These are phyloP conservation scores for Solanum chmielewskii DNA, from an alignment of 257 asterid species.

Conservation along the genomic window DNA sequence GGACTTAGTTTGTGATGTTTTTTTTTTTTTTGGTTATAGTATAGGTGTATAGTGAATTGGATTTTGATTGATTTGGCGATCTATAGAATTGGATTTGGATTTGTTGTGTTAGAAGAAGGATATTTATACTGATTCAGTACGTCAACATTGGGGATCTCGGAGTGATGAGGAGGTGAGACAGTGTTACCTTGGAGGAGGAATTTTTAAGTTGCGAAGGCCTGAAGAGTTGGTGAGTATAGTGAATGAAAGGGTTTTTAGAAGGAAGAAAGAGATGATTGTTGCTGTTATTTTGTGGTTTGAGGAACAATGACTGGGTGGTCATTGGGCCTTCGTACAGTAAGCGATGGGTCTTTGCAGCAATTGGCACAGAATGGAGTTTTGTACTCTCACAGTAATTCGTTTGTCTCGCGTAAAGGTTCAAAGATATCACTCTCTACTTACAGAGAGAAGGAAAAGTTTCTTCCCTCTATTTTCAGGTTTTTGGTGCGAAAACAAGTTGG, in stretches of 20 bases:
- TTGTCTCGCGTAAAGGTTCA: constrained; percentile 46
- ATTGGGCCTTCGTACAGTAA: constrained; percentile 62
- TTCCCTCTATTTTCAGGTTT: constrained; percentile 38
- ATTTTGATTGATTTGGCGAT: background rate
- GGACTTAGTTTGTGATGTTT: background rate
- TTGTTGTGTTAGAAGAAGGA: background rate
- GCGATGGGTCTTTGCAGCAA: constrained; percentile 71
- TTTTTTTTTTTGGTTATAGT: background rate
- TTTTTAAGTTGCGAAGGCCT: background rate
- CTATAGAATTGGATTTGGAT: background rate
- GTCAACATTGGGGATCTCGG: background rate
- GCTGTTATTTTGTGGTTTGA: constrained; percentile 35
- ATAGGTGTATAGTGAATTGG: background rate
- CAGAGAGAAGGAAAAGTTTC: constrained; percentile 62
- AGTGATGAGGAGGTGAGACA: background rate
- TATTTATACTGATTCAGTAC: background rate
- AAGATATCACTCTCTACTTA: constrained; percentile 40
- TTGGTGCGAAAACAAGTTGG: constrained; percentile 58
- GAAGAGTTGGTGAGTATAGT: constrained; percentile 6
- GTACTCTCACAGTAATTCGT: constrained; percentile 24
- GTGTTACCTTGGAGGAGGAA: background rate
- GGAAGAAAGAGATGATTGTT: constrained; percentile 58
- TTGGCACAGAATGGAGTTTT: constrained; percentile 60
- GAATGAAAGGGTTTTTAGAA: constrained; percentile 42
- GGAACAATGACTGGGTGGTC: constrained; percentile 87